Evolutionary conservation across 108 stramenopile species (phyloP).

Genomic region (Chaetoceros tenuissimus): DNA sequence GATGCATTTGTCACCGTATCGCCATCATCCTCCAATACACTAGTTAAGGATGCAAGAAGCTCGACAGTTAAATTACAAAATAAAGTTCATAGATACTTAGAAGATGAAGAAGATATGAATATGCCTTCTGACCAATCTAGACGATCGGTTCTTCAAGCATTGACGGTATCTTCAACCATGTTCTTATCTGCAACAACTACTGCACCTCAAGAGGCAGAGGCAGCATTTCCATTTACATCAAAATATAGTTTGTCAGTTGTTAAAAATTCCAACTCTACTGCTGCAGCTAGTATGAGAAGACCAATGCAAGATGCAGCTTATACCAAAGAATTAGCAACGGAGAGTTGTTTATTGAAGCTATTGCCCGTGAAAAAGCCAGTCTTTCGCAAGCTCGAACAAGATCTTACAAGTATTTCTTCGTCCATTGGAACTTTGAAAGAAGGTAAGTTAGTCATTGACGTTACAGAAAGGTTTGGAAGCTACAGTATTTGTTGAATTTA

Average conservation of each 20-base stretch:
- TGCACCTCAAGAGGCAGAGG: too few relatives aligned
- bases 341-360: constrained; percentile 51
- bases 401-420: constrained; percentile 31
- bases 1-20: too few relatives aligned
- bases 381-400: constrained; percentile 49
- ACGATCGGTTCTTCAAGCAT: too few relatives aligned
- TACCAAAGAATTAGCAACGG: constrained; percentile 18
- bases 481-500: too few relatives aligned
- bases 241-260: background rate
- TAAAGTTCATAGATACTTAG: too few relatives aligned
- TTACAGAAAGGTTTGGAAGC: background rate
- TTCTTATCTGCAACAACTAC: too few relatives aligned
- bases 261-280: background rate
- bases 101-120: too few relatives aligned
- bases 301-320: background rate
- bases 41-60: too few relatives aligned
- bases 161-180: too few relatives aligned
- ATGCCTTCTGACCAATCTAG: too few relatives aligned
- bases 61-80: too few relatives aligned
- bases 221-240: background rate
- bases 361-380: constrained; percentile 65
- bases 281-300: background rate
- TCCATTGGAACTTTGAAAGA: background rate
- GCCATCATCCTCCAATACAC: too few relatives aligned
- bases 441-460: background rate